Base-by-base conservation (phyloP, 2,329 filamentous ascomycete genomes). In the Cytospora piceicola region DNA sequence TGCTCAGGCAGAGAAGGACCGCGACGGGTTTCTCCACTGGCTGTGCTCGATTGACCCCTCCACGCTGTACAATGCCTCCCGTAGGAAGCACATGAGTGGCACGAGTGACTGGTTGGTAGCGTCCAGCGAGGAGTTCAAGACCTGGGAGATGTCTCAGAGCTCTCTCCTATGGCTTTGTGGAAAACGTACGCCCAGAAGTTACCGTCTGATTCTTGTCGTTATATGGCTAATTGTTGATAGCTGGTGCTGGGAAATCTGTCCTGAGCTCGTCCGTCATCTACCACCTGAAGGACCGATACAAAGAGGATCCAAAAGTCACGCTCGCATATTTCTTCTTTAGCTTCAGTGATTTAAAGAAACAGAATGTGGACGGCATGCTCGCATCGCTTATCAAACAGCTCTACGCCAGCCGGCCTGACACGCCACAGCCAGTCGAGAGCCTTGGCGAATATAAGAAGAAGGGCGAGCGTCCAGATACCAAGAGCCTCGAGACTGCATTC, bases 261-360 rank as follows among this genome's bases (percentile, higher is more conserved):
- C 54, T 57, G 4, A 39, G 54, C 32, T 57, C 54, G 54, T 57
- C 54, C 54, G 54, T 57, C 54, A 24, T 57, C 54, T 36, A 4
- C 7, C n/a, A 57, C 14, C n/a, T 57, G 12, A 4, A 7, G 54
- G 54, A 57, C 15, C 30, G 8, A 39, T 27, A 17, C 11, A 8
- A 1, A 39, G 34, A 32, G 32, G 54, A 57, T 12, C 54, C 32
- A 0, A 5, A 6, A 27, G 54, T 34, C 7, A 68, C 66, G 2
- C 9, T 71, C 11, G 71, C 67, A 20, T 72, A 70, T 49, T 73
- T 61, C 60, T 73, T 71, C 57, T 72, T 71, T 42, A 71, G 66
- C 39, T 73, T 72, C 53, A 69, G 42, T 20, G 66, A 72, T 24
- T 12, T 17, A 12, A 34, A 62, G 20, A 72, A 69, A 20, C 71